A percentile compares a stretch with the other conserved stretches of the same genome.
phyloP scores from a whole-genome alignment of 78 protist genomes.

The Polysphondylium violaceum region DNA sequence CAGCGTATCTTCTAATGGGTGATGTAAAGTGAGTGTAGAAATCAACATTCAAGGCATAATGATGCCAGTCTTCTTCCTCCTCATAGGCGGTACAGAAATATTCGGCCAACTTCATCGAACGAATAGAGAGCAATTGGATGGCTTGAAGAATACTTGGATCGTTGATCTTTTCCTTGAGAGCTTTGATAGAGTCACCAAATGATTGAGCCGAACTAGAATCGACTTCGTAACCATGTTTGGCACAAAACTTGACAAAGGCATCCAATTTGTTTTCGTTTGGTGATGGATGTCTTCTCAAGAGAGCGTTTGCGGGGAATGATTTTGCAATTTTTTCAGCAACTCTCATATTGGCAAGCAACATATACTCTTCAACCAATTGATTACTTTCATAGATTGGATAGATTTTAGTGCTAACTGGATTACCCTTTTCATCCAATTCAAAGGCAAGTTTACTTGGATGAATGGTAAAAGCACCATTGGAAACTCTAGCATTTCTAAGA shows the following conservation, averaged over 20 bases:
- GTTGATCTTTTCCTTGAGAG: constrained; percentile 7
- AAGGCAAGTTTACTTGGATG: constrained; percentile 83
- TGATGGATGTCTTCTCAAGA: constrained; percentile 92
- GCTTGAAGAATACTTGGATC: background rate
- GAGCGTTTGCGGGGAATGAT: constrained; percentile 85
- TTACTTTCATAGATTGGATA: constrained; percentile 80
- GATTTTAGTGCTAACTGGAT: constrained; percentile 84
- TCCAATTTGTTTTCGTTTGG: constrained; percentile 74
- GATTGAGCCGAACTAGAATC: constrained; percentile 6
- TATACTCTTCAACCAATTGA: constrained; percentile 94
- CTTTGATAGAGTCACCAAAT: constrained; percentile 52
- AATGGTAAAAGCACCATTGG: constrained; percentile 80
- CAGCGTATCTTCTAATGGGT: constrained; percentile 97
- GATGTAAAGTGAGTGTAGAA: constrained; percentile 99
- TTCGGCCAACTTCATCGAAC: constrained; percentile 94
- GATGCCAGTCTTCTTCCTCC: constrained; percentile 79
- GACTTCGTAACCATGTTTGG: constrained; percentile 25
- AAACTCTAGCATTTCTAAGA: constrained; percentile 42
- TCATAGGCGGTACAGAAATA: constrained; percentile 87
- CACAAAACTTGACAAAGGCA: constrained; percentile 53
- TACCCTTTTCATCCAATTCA: constrained; percentile 75
- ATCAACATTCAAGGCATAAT: constrained; percentile 83
- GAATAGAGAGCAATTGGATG: constrained; percentile 84
- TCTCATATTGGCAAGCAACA: constrained; percentile 95
- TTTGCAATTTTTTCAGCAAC: constrained; percentile 89